Evolutionary conservation across 2,329 filamentous ascomycete species (phyloP), one percentile per base, ranked within the genome.

Genomic region (Periconia sp.): DNA sequence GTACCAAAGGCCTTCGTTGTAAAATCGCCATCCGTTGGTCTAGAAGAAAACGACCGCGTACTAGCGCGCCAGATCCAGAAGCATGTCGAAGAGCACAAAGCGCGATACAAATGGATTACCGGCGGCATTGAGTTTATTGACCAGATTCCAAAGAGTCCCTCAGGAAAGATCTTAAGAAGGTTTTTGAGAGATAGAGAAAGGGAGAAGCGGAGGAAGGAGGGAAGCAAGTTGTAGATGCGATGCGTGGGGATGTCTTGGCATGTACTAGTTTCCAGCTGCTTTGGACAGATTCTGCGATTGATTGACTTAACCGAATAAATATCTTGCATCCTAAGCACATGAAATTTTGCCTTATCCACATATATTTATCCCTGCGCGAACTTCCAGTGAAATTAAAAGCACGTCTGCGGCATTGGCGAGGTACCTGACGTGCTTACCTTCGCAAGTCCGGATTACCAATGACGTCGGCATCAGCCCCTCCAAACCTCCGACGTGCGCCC

Each of bases 151-250:
- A 85, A 85, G 70, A 82, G 77, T 31, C 79, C 82, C 0, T 82
- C 78, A 46, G 82, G 82, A 1, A 85, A 85, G 76, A 85, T 85
- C 47, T 59, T 85, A 51, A 68, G 83, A 36, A 78, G 83, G 39
- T 66, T 88, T 33, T 70, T 95, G 56, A 78, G 88, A 29, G 89
- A 95, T 61, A 80, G 81, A 61, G 89, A 94, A 71, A 87, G 78
- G 73, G 84, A 86, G 64, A 77, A 76, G 46, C 80, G 86, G 63
- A 81, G 82, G 64, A 78, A 79, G 56, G 73, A 79, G 48, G 85
- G 85, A 0, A 75, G 84, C 9, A 92, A 84, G 75, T 63, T 92
- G 58, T 92, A 78, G 18, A 29, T 11, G 15, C 11, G 9, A 4
- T 32, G 12, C 11, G n/a, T 5, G 22, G n/a, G 23, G n/a, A n/a